Percentiles rank a stretch among this genome's conserved stretches.
These are phyloP conservation scores for Chenopodium album DNA, from an alignment of 148 eudicot genomes.

Conservation along the genomic window DNA sequence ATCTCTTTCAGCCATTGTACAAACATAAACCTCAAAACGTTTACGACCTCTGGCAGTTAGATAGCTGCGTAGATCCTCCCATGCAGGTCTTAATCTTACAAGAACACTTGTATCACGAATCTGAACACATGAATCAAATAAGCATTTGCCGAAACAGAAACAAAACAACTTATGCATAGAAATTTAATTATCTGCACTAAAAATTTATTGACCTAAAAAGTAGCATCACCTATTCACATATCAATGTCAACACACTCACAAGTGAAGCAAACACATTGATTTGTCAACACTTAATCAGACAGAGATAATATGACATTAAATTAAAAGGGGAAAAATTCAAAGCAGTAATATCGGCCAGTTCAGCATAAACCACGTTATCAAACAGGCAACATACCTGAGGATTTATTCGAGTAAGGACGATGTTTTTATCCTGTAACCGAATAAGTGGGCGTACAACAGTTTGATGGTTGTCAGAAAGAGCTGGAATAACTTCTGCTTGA, in stretches of 20 bases:
- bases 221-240: background rate
- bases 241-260: background rate
- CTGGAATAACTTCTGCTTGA: slow-evolving; percentile 84
- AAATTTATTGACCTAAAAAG: background rate
- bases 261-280: background rate
- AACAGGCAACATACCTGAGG: slow-evolving; percentile 58
- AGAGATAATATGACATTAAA: background rate
- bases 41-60: slow-evolving; percentile 97
- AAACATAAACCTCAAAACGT: slow-evolving; percentile 97
- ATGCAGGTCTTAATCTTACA: slow-evolving; percentile 98
- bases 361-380: background rate
- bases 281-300: background rate
- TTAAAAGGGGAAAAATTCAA: background rate
- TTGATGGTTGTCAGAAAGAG: slow-evolving; percentile 77
- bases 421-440: slow-evolving; percentile 80
- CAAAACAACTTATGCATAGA: background rate
- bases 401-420: slow-evolving; percentile 93
- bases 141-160: background rate
- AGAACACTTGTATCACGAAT: slow-evolving; percentile 99
- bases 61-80: slow-evolving; percentile 97
- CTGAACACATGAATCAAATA: slow-evolving; percentile 36
- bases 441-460: slow-evolving; percentile 84
- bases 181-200: background rate
- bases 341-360: background rate
- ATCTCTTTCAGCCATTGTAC: slow-evolving; percentile 99